Evolutionary conservation across 176 grass and related monocot genomes (phyloP).

Genomic region (Oryza glumipatula): DNA sequence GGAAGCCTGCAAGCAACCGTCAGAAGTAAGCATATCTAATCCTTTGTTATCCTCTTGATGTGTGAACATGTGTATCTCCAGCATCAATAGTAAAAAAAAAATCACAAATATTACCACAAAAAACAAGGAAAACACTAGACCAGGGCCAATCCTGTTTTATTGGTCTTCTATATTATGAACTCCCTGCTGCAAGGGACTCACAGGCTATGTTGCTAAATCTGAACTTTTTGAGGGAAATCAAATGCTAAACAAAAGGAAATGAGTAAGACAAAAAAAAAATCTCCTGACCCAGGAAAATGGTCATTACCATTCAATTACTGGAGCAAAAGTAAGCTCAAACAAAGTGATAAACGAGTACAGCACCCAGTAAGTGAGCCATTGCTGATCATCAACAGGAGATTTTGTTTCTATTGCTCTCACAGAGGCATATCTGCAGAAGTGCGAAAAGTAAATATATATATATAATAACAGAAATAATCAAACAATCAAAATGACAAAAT

Average conservation of each 20-base stretch:
- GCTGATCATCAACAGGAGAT: constrained; percentile 88
- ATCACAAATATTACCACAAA: neutral
- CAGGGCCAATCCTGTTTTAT: neutral
- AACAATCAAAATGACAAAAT: neutral
- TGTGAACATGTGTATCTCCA: neutral
- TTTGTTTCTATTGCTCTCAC: constrained; percentile 98
- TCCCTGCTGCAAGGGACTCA: neutral
- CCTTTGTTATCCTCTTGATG: neutral
- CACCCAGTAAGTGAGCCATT: constrained; percentile 99
- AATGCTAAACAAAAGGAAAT: neutral
- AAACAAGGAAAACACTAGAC: neutral
- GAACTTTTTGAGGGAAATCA: neutral
- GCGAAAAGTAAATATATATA: constrained; percentile 11
- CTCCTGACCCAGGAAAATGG: neutral
- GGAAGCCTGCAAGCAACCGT: constrained; percentile 70
- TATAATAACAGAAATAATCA: neutral
- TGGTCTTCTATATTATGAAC: neutral
- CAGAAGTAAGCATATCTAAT: constrained; percentile 3
- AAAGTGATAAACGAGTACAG: constrained; percentile 96
- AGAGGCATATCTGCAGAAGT: constrained; percentile 80
- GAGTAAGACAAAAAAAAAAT: neutral
- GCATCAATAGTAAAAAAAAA: neutral
- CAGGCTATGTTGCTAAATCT: neutral
- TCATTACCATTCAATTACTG: constrained; percentile 78
- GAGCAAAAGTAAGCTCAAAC: constrained; percentile 93